phyloP scores from a whole-genome alignment of 257 asterid genomes.

The Gynochthodes officinalis region DNA sequence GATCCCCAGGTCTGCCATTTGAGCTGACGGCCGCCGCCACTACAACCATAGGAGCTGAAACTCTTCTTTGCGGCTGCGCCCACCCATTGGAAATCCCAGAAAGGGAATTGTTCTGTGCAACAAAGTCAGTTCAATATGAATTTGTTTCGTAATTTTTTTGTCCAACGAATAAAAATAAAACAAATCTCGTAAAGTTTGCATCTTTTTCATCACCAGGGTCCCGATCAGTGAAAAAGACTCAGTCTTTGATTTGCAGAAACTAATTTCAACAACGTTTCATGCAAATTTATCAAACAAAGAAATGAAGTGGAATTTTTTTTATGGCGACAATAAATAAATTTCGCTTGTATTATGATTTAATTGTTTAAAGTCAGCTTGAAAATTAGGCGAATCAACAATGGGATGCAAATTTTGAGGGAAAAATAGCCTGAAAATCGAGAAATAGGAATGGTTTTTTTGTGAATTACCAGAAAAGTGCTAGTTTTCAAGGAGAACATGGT shows the following conservation, averaged over 20 bases:
- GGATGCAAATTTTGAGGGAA: neutral
- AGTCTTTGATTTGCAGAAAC: neutral
- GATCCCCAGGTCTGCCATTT: conserved; percentile 68
- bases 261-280: conserved; percentile 1
- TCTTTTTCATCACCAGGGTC: neutral
- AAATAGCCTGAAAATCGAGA: neutral
- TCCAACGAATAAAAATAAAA: neutral
- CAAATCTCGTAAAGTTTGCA: neutral
- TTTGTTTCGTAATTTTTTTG: neutral
- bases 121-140: neutral
- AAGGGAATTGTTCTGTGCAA: conserved; percentile 58
- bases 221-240: neutral
- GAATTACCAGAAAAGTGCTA: conserved; percentile 58
- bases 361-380: conserved; percentile 6
- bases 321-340: conserved; percentile 17
- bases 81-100: conserved; percentile 56
- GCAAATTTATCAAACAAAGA: neutral
- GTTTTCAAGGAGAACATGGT: conserved; percentile 70
- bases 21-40: conserved; percentile 56
- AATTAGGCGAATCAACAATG: neutral
- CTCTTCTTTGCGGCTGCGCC: conserved; percentile 51
- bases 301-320: conserved; percentile 7
- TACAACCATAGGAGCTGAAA: conserved; percentile 44
- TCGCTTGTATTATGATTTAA: neutral
- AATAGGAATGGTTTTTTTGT: neutral